Evolutionary conservation across 805 yeast genomes (phyloP).

Genomic region (Ogataea dorogensis): DNA sequence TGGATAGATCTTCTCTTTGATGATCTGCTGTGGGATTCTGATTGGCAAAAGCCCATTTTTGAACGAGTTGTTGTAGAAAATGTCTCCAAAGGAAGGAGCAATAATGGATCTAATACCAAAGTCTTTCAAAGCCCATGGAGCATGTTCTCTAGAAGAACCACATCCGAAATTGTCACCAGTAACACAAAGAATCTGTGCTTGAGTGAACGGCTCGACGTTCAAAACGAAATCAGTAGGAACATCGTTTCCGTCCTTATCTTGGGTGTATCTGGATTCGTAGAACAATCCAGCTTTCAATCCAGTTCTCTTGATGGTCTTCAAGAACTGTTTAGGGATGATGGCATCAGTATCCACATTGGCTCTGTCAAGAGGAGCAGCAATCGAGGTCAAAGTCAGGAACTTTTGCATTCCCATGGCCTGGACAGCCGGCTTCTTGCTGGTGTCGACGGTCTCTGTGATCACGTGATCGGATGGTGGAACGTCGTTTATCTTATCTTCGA

Average conservation of each 20-base stretch:
- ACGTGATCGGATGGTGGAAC: constrained; percentile 54
- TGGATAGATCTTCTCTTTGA: constrained; percentile 70
- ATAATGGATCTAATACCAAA: constrained; percentile 94
- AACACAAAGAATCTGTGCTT: constrained; percentile 80
- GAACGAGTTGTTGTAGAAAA: constrained; percentile 94
- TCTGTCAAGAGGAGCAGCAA: constrained; percentile 91
- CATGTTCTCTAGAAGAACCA: constrained; percentile 99
- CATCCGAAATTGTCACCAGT: constrained; percentile 98
- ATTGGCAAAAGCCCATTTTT: constrained; percentile 95
- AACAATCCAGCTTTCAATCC: constrained; percentile 87
- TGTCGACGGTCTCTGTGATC: constrained; percentile 33
- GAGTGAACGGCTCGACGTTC: constrained; percentile 78
- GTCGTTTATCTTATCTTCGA: constrained; percentile 58
- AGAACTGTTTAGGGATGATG: constrained; percentile 96
- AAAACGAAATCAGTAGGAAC: constrained; percentile 86
- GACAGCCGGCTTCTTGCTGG: constrained; percentile 33
- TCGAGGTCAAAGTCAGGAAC: constrained; percentile 72
- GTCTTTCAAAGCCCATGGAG: constrained; percentile 98
- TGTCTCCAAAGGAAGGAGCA: constrained; percentile 98
- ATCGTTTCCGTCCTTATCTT: constrained; percentile 67
- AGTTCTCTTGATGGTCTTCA: constrained; percentile 96
- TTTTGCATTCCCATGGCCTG: constrained; percentile 63
- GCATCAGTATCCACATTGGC: constrained; percentile 98
- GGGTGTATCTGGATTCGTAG: constrained; percentile 82
- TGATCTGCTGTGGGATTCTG: constrained; percentile 78